Percentiles rank a stretch among this genome's conserved stretches.
Conservation (phyloP, 2,329 filamentous ascomycete species). For the Fusarium globosum region DNA sequence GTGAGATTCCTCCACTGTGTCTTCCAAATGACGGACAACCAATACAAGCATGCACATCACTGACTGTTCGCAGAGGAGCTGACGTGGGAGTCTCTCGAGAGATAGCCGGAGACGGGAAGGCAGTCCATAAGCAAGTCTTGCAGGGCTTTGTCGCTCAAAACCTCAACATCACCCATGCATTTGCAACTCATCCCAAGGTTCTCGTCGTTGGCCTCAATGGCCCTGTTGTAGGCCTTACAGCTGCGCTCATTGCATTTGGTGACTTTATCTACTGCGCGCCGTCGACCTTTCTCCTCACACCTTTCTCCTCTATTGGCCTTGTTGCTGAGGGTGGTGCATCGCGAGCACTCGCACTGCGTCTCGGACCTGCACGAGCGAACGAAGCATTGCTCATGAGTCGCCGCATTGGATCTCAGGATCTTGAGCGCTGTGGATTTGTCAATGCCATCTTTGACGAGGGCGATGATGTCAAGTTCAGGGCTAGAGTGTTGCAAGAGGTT, state of each 20-base stretch:
- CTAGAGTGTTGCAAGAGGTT: slow-evolving; percentile 80
- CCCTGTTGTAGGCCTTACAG: slow-evolving; percentile 87
- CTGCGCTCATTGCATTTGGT: slow-evolving; percentile 82
- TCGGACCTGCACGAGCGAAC: slow-evolving; percentile 85
- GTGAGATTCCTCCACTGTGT: slow-evolving; percentile 61
- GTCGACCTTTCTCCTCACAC: slow-evolving; percentile 86
- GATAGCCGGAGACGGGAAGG: slow-evolving; percentile 51
- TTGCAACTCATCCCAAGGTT: slow-evolving; percentile 94
- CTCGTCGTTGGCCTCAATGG: slow-evolving; percentile 92
- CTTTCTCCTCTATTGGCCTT: slow-evolving; percentile 89
- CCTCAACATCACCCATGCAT: slow-evolving; percentile 87
- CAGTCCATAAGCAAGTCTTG: slow-evolving; percentile 67
- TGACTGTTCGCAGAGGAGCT: slow-evolving; percentile 71
- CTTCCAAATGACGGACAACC: not conserved
- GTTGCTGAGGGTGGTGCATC: slow-evolving; percentile 90
- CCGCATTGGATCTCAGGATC: slow-evolving; percentile 76
- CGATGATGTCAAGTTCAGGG: slow-evolving; percentile 76
- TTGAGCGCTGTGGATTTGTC: slow-evolving; percentile 82
- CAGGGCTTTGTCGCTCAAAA: slow-evolving; percentile 84
- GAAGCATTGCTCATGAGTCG: slow-evolving; percentile 94
- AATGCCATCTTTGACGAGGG: slow-evolving; percentile 81
- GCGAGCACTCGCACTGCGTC: slow-evolving; percentile 79
- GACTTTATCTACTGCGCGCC: slow-evolving; percentile 94
- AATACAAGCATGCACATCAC: not conserved
- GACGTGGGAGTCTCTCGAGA: slow-evolving; percentile 72